A percentile compares a stretch with the other conserved stretches of the same genome.
Conservation (phyloP, 1,284 basidiomycete genomes). For the Pascua sp. region DNA sequence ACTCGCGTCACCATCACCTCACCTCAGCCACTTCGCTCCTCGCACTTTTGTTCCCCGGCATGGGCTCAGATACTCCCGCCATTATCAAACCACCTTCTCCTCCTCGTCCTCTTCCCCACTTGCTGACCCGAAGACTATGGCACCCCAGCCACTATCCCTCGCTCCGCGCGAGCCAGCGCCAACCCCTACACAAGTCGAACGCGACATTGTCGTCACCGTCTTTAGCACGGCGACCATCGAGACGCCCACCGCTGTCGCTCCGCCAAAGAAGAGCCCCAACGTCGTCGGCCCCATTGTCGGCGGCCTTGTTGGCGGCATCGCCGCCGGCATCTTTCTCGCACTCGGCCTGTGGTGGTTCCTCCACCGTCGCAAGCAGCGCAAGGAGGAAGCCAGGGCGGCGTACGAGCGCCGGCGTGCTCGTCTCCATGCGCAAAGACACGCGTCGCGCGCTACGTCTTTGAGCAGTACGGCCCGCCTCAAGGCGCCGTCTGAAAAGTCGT, state of each 20-base stretch:
- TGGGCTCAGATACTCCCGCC: neutral
- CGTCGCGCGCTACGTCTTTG: neutral
- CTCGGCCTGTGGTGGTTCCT: constrained; percentile 17
- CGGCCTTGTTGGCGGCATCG: constrained; percentile 31
- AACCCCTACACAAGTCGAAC: constrained; percentile 3
- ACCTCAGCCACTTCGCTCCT: neutral
- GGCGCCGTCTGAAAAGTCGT: constrained; percentile 5
- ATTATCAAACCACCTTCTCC: neutral
- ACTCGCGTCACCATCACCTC: neutral
- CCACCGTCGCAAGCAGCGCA: constrained; percentile 17
- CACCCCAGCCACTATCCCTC: neutral
- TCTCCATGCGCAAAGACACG: neutral
- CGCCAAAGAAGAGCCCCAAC: neutral
- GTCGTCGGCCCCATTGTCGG: constrained; percentile 26
- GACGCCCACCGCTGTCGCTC: neutral
- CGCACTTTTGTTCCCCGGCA: neutral
- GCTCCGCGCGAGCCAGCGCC: neutral
- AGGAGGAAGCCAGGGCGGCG: constrained; percentile 11
- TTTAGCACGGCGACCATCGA: constrained; percentile 2
- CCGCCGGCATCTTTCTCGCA: constrained; percentile 19
- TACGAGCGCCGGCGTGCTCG: constrained; percentile 4
- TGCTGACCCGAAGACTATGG: constrained; percentile 1
- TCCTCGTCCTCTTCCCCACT: neutral
- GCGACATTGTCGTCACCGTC: constrained; percentile 15
- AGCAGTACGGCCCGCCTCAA: constrained; percentile 4